Base-by-base conservation (phyloP, 2,329 filamentous ascomycete species). In the Immersiporthe knoxdaviesiana region DNA sequence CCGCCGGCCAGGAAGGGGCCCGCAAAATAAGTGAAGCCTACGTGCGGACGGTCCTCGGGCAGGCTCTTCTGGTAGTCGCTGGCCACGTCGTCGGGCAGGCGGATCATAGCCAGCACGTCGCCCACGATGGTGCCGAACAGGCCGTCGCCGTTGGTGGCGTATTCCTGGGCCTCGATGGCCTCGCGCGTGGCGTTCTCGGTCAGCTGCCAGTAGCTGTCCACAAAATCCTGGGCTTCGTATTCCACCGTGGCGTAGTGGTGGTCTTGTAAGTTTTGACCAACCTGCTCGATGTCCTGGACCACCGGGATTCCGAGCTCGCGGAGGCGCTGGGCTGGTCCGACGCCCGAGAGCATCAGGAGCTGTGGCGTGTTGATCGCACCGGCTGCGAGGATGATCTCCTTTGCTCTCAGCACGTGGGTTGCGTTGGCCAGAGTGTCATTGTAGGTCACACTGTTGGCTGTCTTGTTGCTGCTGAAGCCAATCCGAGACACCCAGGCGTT, bases 1-100 rank as follows among this genome's bases (percentile, higher is more conserved):
- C 52, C 16, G 16, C 16, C 52, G 16, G 4, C 3, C 3, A 56
- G 52, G 5, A 56, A 56, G 12, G 52, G 39, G 16, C 44, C 44
- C 7, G 44, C 44, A 47, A 47, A 47, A 21, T 47, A 47, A 5
- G 44, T 47, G 21, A 68, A 68, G 12, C 58, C 66, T 12, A 62
- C 58, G 16, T 64, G 63, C 1, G 66, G 66, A 12, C 66, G 61
- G 11, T 61, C 66, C 2, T 50, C 56, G 12, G 60, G 63, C 27
- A 68, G 44, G 30, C 58, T 64, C 39, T 65, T 64, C 10, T 65
- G 52, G n/a, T 65, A 64, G n/a, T 47, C 18, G 52, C 24, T 27
- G 24, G 24, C 52, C 16, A 56, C 52, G 16, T 27, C n/a, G 24
- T 56, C 52, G 12, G 52, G 52, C 27, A 56, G 52, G 52, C 52